Base-by-base conservation (phyloP, 192 early-diverging fungal genomes). In the Linderina pennispora region DNA sequence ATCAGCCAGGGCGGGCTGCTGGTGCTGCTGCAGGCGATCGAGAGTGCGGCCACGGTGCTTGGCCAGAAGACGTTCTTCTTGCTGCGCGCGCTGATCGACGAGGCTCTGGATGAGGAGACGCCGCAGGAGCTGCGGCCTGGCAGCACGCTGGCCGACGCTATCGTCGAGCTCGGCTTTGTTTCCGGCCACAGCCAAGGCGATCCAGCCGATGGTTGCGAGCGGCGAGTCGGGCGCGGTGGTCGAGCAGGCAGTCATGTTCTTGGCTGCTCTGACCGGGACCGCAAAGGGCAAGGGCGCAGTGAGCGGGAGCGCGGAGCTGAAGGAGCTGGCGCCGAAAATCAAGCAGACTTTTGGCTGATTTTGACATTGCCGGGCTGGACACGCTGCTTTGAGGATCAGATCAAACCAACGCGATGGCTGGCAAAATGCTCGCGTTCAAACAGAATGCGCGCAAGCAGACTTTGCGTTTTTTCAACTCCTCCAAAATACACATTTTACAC, bases 11-110 rank as follows among this genome's bases (percentile, higher is more conserved):
- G 64, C 34, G 69, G 69, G 10, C 53, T 87, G 48, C 39, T 65
- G 0, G 43, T 40, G 4, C 52, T 87, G 24, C 41, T 79, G 53
- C 53, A 74, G 17, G 68, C 44, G n/a, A 15, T 61, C 14, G 62
- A 65, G 14, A 41, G 58, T 23, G 68, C 75, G 57, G 59, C 34
- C 56, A 36, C 39, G 6, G 32, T 35, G 37, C 24, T 45, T 34
- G 33, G 47, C 23, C 46, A 62, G 22, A 83, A 84, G 53, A 46
- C 63, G 10, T 65, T 83, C 31, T 88, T 88, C 43, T 50, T 85
- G 42, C 67, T 79, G 57, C 81, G 78, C 32, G 76, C 72, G 4
- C 55, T 88, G 21, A 58, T 88, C 20, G 55, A 79, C n/a, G 77
- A 86, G 63, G 66, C 82, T 21, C 54, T 65, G 45, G 69, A 73